Conservation (phyloP, 108 stramenopile species). For the Skeletonema marinoi region DNA sequence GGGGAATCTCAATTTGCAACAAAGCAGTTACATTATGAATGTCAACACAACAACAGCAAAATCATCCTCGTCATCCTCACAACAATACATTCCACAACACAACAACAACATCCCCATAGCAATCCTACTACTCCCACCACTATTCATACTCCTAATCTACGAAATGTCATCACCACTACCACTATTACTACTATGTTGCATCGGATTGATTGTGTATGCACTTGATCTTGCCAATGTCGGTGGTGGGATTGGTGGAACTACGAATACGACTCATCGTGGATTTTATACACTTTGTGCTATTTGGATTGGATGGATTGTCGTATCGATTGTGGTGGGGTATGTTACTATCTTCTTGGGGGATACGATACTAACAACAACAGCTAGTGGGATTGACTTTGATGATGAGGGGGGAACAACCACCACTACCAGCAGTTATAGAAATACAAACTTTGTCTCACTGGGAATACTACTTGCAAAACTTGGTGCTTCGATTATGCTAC, state of each 20-base stretch:
- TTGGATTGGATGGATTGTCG: conserved; percentile 56
- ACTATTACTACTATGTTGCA: conserved; percentile 45
- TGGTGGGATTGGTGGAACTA: not conserved
- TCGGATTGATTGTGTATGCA: conserved; percentile 53
- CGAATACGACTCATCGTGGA: not conserved
- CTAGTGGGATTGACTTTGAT: conserved; percentile 29
- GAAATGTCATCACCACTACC: conserved; percentile 60
- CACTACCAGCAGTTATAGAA: not conserved
- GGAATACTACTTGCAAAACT: conserved; percentile 2
- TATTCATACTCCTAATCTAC: conserved; percentile 48
- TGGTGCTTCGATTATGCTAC: conserved; percentile 4
- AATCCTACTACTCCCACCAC: conserved; percentile 51
- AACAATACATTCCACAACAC: not conserved
- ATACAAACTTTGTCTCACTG: not conserved
- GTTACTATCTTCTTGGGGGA: conserved; percentile 41
- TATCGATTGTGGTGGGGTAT: conserved; percentile 53
- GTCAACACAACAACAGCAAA: not conserved
- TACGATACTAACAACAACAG: conserved; percentile 25
- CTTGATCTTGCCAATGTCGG: conserved; percentile 71
- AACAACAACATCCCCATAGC: conserved; percentile 51
- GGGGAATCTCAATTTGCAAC: not conserved
- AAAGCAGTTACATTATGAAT: not conserved
- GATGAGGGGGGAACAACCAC: conserved; percentile 6
- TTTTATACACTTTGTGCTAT: conserved; percentile 35
- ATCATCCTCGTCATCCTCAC: not conserved